phyloP scores from a whole-genome alignment of 2,329 filamentous ascomycete genomes.

The Colletotrichum sp. region DNA sequence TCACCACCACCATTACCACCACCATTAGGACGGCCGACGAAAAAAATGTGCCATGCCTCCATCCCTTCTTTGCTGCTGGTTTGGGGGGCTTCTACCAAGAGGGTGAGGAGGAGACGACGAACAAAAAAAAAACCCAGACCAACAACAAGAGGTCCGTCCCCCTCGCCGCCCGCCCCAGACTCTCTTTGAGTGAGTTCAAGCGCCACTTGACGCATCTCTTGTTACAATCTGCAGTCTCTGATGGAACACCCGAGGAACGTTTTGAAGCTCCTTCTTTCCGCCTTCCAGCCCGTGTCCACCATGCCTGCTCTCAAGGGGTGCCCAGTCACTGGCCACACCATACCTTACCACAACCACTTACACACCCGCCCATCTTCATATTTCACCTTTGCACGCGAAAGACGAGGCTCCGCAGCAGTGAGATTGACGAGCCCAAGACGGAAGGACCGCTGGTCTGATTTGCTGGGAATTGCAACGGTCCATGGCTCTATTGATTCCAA shows the following conservation, averaged over 20 bases:
- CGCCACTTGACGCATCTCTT: slow-evolving; percentile 42
- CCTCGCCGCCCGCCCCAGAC: slow-evolving; percentile 7
- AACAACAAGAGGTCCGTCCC: not conserved
- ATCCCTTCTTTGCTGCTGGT: not conserved
- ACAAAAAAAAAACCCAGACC: not conserved
- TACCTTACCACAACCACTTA: not conserved
- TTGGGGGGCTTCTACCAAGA: not conserved
- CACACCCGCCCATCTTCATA: not conserved
- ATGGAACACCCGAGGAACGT: slow-evolving; percentile 36
- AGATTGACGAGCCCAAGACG: not conserved
- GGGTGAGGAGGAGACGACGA: not conserved
- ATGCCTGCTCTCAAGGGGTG: not conserved
- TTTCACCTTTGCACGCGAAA: not conserved
- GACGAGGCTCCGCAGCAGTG: not conserved
- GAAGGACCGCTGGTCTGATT: not conserved
- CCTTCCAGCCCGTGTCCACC: slow-evolving; percentile 2
- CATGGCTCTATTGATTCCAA: not conserved
- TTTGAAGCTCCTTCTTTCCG: slow-evolving; percentile 13
- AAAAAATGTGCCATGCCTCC: not conserved
- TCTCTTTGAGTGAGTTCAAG: slow-evolving; percentile 28
- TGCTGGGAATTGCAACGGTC: not conserved
- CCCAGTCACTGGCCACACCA: not conserved
- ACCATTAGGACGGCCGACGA: not conserved
- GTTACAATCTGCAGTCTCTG: slow-evolving; percentile 32
- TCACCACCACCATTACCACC: not conserved